Evolutionary conservation across 331 rosid genomes (phyloP).

Genomic region (Erythrophleum ivorense): DNA sequence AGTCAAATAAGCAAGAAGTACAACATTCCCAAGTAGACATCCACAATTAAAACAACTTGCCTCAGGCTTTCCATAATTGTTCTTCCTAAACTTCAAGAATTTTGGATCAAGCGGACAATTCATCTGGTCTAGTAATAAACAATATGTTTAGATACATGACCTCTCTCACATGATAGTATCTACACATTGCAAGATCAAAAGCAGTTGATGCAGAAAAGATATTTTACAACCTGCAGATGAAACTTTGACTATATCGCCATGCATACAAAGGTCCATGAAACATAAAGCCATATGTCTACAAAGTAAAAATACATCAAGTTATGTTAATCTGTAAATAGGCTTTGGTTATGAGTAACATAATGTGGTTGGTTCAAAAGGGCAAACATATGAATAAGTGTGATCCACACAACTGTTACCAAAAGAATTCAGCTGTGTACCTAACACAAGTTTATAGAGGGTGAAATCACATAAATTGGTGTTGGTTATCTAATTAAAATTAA

Average conservation of each 20-base stretch:
- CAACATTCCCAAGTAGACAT: slow-evolving; percentile 2
- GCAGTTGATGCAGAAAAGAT: slow-evolving; percentile 33
- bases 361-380: slow-evolving; percentile 12
- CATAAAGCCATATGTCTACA: slow-evolving; percentile 2
- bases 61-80: slow-evolving; percentile 85
- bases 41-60: slow-evolving; percentile 48
- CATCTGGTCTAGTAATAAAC: slow-evolving; percentile 69
- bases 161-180: slow-evolving; percentile 26
- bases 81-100: slow-evolving; percentile 71
- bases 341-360: slow-evolving; percentile 5
- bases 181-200: slow-evolving; percentile 24
- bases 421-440: neutral
- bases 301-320: slow-evolving; percentile 11
- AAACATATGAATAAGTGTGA: slow-evolving; percentile 4
- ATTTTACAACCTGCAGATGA: neutral
- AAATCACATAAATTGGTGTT: neutral
- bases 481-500: neutral
- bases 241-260: slow-evolving; percentile 12
- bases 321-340: slow-evolving; percentile 10
- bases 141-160: slow-evolving; percentile 42
- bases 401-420: neutral
- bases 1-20: slow-evolving; percentile 22
- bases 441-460: neutral
- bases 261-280: slow-evolving; percentile 22
- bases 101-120: slow-evolving; percentile 64